Evolutionary conservation across 1,139 yeast genomes (phyloP), one percentile per base, ranked within the genome.

Genomic region (Sugiyamaella grinbergsii): DNA sequence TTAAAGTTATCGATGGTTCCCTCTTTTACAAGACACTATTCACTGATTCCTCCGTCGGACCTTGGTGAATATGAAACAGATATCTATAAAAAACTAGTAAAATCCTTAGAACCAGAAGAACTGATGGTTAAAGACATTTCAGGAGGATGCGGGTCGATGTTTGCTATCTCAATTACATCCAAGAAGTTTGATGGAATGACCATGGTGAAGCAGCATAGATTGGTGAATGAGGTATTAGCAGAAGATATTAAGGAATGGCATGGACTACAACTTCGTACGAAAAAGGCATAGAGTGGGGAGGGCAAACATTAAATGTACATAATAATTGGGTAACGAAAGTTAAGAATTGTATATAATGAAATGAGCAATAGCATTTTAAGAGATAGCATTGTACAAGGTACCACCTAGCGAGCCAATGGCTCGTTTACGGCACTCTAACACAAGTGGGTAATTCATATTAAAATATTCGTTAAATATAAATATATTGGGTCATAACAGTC

Each of bases 141-240:
- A 22, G 98, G 90, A 5, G 98, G 99, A 0, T 94, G 98, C 71
- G 99, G 99, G 0, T 90, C 97, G 2, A 93, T 93, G 98, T 94
- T 89, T 71, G 90, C 96, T 42, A 93, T 93, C 47, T 74, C 78
- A 54, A 80, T 94, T 19, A 86, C 83, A 37, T 84, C 95, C 52
- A 75, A 74, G 1, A 74, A 80, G 63, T 93, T 93, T 71, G 81
- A 85, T 60, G 96, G 95, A 0, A 66, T 87, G 40, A 74, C 88
- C 2, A 87, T 88, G 82, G 77, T 93, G 58, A 90, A 90, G 65
- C 99, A 93, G 69, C 98, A 93, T 65, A 78, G 96, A 56, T 69
- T 91, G 62, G 98, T 93, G 20, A 93, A 93, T 69, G 81, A 81
- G 51, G 75, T 83, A 2, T 74, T 93, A 60, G 83, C 85, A 59